phyloP scores from a whole-genome alignment of 306 rosid species.

The Trifolium dubium region DNA sequence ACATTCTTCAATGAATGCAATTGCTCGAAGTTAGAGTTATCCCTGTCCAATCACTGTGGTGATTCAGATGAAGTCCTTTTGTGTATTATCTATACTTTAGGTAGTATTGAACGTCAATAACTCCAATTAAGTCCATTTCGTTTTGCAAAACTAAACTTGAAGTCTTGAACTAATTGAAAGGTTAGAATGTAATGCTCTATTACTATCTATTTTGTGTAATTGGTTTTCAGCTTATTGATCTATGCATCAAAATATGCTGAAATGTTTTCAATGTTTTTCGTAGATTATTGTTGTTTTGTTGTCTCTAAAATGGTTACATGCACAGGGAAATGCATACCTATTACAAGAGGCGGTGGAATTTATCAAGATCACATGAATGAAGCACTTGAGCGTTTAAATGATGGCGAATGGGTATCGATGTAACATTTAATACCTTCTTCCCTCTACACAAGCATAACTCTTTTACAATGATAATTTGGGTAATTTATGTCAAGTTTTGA shows the following conservation, averaged over 20 bases:
- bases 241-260: slow-evolving; percentile 13
- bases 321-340: slow-evolving; percentile 94
- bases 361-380: slow-evolving; percentile 88
- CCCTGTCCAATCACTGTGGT: slow-evolving; percentile 10
- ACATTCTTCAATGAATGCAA: slow-evolving; percentile 16
- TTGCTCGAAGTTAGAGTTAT: slow-evolving; percentile 23
- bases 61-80: slow-evolving; percentile 26
- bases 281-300: slow-evolving; percentile 16
- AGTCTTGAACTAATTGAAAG: slow-evolving; percentile 30
- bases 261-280: slow-evolving; percentile 21
- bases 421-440: slow-evolving; percentile 22
- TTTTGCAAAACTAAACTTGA: slow-evolving; percentile 26
- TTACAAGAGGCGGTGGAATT: slow-evolving; percentile 89
- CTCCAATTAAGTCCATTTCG: not conserved
- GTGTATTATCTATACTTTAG: slow-evolving; percentile 24
- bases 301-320: slow-evolving; percentile 33
- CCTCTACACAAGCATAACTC: slow-evolving; percentile 23
- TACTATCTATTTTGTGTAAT: slow-evolving; percentile 13
- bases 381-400: slow-evolving; percentile 75
- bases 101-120: not conserved
- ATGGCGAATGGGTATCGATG: slow-evolving; percentile 86
- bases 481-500: slow-evolving; percentile 17
- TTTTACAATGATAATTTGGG: slow-evolving; percentile 34
- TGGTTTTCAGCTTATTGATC: slow-evolving; percentile 9
- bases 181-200: slow-evolving; percentile 10